phyloP scores from a whole-genome alignment of 306 rosid species.

The Dryas octopetala region DNA sequence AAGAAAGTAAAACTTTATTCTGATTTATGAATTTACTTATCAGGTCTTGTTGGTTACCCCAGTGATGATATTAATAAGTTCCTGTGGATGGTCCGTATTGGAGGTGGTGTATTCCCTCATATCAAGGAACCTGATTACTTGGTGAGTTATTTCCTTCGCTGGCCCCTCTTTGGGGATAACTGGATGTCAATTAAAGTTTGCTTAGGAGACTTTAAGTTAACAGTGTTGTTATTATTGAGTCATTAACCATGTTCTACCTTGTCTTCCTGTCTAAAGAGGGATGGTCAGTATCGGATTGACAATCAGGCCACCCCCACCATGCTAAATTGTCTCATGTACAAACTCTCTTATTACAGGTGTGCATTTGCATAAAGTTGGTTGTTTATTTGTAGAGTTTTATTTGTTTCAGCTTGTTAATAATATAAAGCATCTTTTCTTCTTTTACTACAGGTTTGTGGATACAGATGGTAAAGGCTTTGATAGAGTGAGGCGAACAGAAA shows the following conservation, averaged over 20 bases:
- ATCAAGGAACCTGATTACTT: conserved; percentile 93
- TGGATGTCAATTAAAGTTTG: conserved; percentile 7
- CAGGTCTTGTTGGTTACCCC: conserved; percentile 97
- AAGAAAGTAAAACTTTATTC: conserved; percentile 27
- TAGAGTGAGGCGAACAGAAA: conserved; percentile 90
- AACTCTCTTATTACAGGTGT: conserved; percentile 95
- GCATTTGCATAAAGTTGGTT: conserved; percentile 31
- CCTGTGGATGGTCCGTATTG: conserved; percentile 99
- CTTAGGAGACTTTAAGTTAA: neutral
- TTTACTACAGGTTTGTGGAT: conserved; percentile 79
- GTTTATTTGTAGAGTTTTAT: neutral
- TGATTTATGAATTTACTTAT: conserved; percentile 31
- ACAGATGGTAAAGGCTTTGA: conserved; percentile 95
- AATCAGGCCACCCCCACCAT: conserved; percentile 91
- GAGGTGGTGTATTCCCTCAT: conserved; percentile 99
- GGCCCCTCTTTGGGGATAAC: neutral
- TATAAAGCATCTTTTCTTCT: conserved; percentile 11
- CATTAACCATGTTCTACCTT: conserved; percentile 7
- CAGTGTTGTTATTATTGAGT: neutral
- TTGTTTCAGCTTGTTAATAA: conserved; percentile 1
- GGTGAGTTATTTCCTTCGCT: conserved; percentile 44
- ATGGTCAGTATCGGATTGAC: conserved; percentile 97
- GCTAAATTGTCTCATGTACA: conserved; percentile 96
- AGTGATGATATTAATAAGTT: conserved; percentile 98
- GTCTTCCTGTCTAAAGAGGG: conserved; percentile 58